A percentile compares a stretch with the other conserved stretches of the same genome.
phyloP scores from a whole-genome alignment of 768 basidiomycete genomes.

The Cantharellus anzutake region DNA sequence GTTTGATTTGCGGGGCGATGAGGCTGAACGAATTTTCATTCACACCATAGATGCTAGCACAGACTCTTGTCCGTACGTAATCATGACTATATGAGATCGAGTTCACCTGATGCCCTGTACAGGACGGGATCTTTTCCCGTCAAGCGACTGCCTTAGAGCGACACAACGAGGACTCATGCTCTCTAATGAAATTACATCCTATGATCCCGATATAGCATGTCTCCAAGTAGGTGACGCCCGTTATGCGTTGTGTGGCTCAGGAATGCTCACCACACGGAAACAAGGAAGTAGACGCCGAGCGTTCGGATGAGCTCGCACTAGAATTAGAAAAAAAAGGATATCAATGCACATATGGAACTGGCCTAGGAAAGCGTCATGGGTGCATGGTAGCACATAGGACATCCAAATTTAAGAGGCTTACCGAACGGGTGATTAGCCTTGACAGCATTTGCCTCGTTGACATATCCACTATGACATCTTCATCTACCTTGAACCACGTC shows the following conservation, averaged over 20 bases:
- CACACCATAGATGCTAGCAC: conserved; percentile 17
- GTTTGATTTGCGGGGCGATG: too few relatives aligned
- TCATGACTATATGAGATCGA: neutral
- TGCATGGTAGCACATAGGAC: conserved; percentile 62
- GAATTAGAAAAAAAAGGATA: conserved; percentile 47
- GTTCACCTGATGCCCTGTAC: neutral
- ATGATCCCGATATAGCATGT: conserved; percentile 66
- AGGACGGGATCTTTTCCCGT: conserved; percentile 72
- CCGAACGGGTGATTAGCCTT: conserved; percentile 36
- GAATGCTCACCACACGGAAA: neutral
- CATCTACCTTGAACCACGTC: too few relatives aligned
- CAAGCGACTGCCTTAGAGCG: conserved; percentile 44
- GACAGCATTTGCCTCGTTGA: conserved; percentile 25
- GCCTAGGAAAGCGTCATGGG: conserved; percentile 65
- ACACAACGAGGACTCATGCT: conserved; percentile 57
- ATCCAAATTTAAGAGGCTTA: conserved; percentile 27
- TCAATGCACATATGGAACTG: conserved; percentile 41
- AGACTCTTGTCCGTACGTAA: conserved; percentile 43
- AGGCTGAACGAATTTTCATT: neutral
- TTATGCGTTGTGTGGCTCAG: neutral
- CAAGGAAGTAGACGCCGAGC: conserved; percentile 60
- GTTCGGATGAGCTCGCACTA: conserved; percentile 52
- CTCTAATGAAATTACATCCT: conserved; percentile 48
- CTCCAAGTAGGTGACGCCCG: conserved; percentile 41
- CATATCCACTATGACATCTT: too few relatives aligned